phyloP scores from a whole-genome alignment of 1,284 basidiomycete species.

The Puccinia coronata region DNA sequence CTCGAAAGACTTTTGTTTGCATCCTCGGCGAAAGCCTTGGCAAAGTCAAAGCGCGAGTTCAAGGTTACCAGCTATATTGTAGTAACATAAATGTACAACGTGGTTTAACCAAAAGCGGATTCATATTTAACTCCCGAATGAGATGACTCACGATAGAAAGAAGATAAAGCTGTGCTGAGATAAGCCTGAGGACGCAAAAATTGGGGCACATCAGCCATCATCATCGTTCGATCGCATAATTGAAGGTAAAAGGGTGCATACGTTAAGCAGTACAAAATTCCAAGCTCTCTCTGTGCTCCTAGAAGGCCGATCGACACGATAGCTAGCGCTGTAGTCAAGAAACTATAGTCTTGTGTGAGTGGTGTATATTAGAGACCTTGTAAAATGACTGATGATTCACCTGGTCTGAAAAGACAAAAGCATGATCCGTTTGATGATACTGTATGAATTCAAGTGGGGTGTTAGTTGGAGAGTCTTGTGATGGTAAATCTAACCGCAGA shows the following conservation, averaged over 20 bases:
- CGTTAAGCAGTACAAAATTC: constrained; percentile 32
- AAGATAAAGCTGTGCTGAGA: constrained; percentile 33
- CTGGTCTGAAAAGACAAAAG: constrained; percentile 32
- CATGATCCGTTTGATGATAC: constrained; percentile 39
- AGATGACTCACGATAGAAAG: constrained; percentile 38
- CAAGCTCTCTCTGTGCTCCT: constrained; percentile 25
- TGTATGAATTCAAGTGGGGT: neutral
- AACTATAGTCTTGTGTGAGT: neutral
- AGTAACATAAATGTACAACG: neutral
- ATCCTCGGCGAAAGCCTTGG: constrained; percentile 42
- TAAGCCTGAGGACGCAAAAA: constrained; percentile 6
- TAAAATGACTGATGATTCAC: neutral
- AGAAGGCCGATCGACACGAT: constrained; percentile 32
- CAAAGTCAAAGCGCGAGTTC: constrained; percentile 42
- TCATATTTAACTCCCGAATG: too few relatives aligned
- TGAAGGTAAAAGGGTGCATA: neutral
- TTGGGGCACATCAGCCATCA: neutral
- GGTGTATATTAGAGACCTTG: neutral
- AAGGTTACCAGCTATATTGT: constrained; percentile 34
- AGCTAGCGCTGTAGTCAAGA: constrained; percentile 34
- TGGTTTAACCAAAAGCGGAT: neutral
- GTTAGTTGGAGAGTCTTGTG: neutral
- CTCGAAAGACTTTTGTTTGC: constrained; percentile 35
- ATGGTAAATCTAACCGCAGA: neutral
- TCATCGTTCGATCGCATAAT: neutral